Percentiles rank a stretch among this genome's conserved stretches.
phyloP scores from a whole-genome alignment of 2,329 filamentous ascomycete species.

The Dactylellina sp. region DNA sequence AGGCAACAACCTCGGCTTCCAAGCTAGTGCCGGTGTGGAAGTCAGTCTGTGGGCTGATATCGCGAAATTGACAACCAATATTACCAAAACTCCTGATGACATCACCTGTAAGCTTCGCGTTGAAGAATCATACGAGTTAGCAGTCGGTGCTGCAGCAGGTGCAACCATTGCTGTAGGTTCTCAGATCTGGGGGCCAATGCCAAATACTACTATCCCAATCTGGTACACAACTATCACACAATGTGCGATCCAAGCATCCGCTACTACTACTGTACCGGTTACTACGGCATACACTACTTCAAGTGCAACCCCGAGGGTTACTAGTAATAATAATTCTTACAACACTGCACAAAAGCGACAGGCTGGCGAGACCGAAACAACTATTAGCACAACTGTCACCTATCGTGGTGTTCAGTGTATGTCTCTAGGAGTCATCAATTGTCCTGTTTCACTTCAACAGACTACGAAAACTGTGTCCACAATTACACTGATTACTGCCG shows the following conservation, averaged over 20 bases:
- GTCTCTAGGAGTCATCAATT: conserved; percentile 66
- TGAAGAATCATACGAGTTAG: conserved; percentile 68
- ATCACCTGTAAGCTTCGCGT: conserved; percentile 66
- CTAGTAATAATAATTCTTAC: no score
- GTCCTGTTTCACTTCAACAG: conserved; percentile 68
- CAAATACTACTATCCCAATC: conserved; percentile 67
- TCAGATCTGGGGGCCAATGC: conserved; percentile 68
- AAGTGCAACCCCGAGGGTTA: conserved; percentile 57
- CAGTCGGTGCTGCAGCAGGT: conserved; percentile 69
- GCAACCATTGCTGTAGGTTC: conserved; percentile 66
- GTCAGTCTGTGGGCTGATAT: conserved; percentile 68
- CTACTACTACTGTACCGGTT: conserved; percentile 3
- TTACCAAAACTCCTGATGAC: conserved; percentile 65
- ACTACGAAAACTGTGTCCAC: conserved; percentile 64
- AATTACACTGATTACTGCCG: conserved; percentile 64
- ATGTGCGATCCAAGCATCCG: conserved; percentile 24
- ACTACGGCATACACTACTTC: conserved; percentile 61
- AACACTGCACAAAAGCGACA: no score
- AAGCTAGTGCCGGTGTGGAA: conserved; percentile 66
- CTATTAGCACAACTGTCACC: conserved; percentile 64
- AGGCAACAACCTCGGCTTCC: conserved; percentile 55
- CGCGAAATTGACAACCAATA: conserved; percentile 69
- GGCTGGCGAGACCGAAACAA: no score
- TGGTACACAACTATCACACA: conserved; percentile 68
- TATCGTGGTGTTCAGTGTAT: conserved; percentile 66